Evolutionary conservation across 2,329 filamentous ascomycete genomes (phyloP).

Genomic region (Colletotrichum euphorbiae): DNA sequence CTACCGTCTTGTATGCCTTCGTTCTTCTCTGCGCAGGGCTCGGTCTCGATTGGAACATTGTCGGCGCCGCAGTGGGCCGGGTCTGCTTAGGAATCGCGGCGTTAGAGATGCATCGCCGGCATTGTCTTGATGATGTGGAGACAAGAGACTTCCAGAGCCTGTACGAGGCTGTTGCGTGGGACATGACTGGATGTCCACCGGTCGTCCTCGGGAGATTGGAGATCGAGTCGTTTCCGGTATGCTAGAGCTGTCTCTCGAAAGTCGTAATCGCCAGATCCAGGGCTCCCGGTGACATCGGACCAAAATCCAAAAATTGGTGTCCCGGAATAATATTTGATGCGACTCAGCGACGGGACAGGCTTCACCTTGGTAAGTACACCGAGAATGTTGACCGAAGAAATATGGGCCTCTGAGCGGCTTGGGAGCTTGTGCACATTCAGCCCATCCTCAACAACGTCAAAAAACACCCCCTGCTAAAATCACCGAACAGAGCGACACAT

Average conservation of each 20-base stretch:
- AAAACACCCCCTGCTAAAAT: neutral
- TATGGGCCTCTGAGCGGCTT: constrained; percentile 19
- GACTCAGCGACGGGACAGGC: neutral
- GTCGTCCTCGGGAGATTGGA: neutral
- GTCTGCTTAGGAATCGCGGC: constrained; percentile 50
- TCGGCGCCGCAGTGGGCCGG: constrained; percentile 49
- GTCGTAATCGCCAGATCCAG: constrained; percentile 31
- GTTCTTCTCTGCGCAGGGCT: constrained; percentile 53
- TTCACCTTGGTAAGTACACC: constrained; percentile 11
- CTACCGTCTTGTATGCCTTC: constrained; percentile 64
- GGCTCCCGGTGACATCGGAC: constrained; percentile 33
- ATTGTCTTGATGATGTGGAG: constrained; percentile 50
- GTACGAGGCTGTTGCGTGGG: constrained; percentile 51
- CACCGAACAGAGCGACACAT: neutral
- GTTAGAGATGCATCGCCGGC: constrained; percentile 57
- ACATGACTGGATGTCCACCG: constrained; percentile 48
- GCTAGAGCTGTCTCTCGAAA: neutral
- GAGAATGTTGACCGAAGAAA: constrained; percentile 22
- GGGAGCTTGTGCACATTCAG: neutral
- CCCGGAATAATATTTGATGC: constrained; percentile 36
- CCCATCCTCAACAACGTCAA: constrained; percentile 10
- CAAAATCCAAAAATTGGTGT: neutral
- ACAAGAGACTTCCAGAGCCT: constrained; percentile 51
- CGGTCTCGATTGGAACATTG: constrained; percentile 49
- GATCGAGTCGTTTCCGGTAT: neutral